phyloP scores from a whole-genome alignment of 257 asterid genomes.

The Primulina tabacum region DNA sequence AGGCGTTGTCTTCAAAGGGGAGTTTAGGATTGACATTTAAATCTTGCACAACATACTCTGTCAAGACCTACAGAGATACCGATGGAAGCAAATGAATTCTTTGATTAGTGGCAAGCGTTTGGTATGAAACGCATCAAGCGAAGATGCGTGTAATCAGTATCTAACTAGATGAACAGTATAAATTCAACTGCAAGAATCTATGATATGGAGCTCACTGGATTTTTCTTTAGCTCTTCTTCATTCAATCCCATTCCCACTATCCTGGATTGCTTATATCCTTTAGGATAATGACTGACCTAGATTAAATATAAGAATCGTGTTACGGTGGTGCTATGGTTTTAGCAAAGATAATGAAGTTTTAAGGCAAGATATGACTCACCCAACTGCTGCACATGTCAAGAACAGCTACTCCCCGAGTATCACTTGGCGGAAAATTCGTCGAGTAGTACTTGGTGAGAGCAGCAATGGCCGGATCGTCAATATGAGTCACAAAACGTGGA shows the following conservation, averaged over 20 bases:
- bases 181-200: constrained; percentile 2
- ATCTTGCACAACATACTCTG: constrained; percentile 90
- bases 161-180: neutral
- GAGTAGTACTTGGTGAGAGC: constrained; percentile 82
- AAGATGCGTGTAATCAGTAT: neutral
- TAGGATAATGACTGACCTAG: constrained; percentile 96
- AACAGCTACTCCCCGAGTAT: constrained; percentile 77
- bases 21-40: constrained; percentile 75
- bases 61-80: constrained; percentile 61
- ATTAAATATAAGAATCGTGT: constrained; percentile 28
- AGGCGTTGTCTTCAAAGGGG: constrained; percentile 72
- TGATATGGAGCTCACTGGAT: constrained; percentile 58
- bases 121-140: too few species aligned
- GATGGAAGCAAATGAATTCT: constrained; percentile 17
- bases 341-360: constrained; percentile 7
- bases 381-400: constrained; percentile 99
- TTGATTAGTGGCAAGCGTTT: constrained; percentile 1
- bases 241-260: constrained; percentile 92
- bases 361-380: constrained; percentile 43
- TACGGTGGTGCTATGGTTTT: constrained; percentile 2
- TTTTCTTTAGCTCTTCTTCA: constrained; percentile 80
- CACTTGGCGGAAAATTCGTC: constrained; percentile 66
- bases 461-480: constrained; percentile 92
- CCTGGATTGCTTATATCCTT: constrained; percentile 78
- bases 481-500: constrained; percentile 94